Evolutionary conservation across 208 protist genomes (phyloP).

Genomic region (Trypanosoma scelopori): DNA sequence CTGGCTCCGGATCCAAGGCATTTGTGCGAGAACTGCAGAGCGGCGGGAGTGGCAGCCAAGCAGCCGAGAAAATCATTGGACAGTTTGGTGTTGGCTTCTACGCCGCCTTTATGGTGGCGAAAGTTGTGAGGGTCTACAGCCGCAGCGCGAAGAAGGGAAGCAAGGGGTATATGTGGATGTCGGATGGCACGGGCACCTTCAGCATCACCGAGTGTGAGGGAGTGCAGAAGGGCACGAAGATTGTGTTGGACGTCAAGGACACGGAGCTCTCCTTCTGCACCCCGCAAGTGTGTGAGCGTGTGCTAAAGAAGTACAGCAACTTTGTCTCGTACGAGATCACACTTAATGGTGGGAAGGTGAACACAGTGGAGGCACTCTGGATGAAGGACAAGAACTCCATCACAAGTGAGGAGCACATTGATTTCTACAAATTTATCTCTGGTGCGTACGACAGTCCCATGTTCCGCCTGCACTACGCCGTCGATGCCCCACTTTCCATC

Average conservation of each 20-base stretch:
- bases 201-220: constrained; percentile 93
- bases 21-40: constrained; percentile 88
- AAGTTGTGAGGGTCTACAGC: constrained; percentile 93
- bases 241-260: constrained; percentile 96
- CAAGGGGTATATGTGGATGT: constrained; percentile 95
- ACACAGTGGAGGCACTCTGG: constrained; percentile 97
- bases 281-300: constrained; percentile 89
- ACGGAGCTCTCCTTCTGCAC: constrained; percentile 94
- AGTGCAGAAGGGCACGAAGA: constrained; percentile 96
- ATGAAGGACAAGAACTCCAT: constrained; percentile 93
- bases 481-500: constrained; percentile 96
- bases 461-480: constrained; percentile 93
- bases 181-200: constrained; percentile 92
- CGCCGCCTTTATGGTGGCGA: constrained; percentile 96
- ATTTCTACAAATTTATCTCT: constrained; percentile 97
- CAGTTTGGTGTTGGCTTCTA: constrained; percentile 99
- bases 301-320: constrained; percentile 98
- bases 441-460: constrained; percentile 93
- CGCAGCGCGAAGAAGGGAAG: constrained; percentile 79
- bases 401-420: constrained; percentile 94
- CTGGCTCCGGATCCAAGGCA: constrained; percentile 85
- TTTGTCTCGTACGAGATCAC: constrained; percentile 97
- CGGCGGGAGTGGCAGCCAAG: constrained; percentile 42
- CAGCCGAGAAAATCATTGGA: constrained; percentile 92
- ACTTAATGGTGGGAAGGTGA: constrained; percentile 93